Percentiles rank a stretch among this genome's conserved stretches.
These are phyloP conservation scores for Metschnikowia bowlesiae DNA, from an alignment of 805 yeast genomes.

Conservation along the genomic window DNA sequence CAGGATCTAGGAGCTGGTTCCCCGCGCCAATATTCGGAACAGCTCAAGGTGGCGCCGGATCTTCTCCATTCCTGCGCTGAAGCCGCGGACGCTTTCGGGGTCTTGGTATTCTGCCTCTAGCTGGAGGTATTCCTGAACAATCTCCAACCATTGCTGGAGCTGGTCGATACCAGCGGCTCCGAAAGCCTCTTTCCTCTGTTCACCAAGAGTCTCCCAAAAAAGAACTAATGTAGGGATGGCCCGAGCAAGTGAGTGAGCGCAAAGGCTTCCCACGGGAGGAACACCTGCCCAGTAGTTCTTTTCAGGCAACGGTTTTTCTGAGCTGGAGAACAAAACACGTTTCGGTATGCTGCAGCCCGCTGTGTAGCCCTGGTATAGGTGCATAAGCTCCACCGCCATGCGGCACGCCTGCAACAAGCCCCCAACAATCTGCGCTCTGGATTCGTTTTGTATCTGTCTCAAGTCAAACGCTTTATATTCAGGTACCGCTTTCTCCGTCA, in stretches of 20 bases:
- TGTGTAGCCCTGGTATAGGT: background rate
- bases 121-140: background rate
- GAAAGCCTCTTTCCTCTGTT: background rate
- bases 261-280: background rate
- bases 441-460: background rate
- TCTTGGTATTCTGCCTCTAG: background rate
- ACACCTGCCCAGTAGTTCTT: background rate
- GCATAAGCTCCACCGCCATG: background rate
- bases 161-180: background rate
- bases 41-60: background rate
- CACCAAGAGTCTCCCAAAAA: background rate
- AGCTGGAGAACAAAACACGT: background rate
- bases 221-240: background rate
- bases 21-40: background rate
- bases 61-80: background rate
- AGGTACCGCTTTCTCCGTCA: background rate
- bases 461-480: background rate
- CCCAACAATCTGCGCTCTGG: background rate
- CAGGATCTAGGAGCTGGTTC: background rate
- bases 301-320: background rate
- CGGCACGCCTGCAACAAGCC: background rate
- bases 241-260: slow-evolving; percentile 1
- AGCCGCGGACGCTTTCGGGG: background rate
- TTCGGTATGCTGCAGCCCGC: background rate
- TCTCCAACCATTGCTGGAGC: background rate